A percentile compares a stretch with the other conserved stretches of the same genome.
These are phyloP conservation scores for Penicillium sp. DNA, from an alignment of 2,329 filamentous ascomycete species.

Conservation along the genomic window DNA sequence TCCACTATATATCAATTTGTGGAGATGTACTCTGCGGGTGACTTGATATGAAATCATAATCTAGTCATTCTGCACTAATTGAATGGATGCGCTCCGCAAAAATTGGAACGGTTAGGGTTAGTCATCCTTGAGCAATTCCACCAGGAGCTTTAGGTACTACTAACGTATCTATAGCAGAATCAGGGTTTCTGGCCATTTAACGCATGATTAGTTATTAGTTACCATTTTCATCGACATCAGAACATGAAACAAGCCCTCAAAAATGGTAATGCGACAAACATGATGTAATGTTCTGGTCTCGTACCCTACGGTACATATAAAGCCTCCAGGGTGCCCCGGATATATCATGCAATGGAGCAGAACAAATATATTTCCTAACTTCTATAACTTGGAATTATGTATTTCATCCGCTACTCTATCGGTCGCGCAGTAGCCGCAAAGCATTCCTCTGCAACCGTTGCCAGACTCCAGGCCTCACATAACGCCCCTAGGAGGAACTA, in stretches of 20 bases:
- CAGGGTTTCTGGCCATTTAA: too few species aligned
- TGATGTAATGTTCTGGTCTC: background rate
- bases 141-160: too few species aligned
- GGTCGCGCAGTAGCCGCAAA: background rate
- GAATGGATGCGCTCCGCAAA: background rate
- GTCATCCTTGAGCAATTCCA: background rate
- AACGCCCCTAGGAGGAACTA: background rate
- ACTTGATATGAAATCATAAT: background rate
- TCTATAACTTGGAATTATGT: background rate
- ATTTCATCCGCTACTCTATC: constrained; percentile 2
- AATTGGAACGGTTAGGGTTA: too few species aligned
- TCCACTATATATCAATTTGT: background rate
- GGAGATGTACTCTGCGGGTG: background rate
- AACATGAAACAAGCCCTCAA: background rate
- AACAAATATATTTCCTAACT: background rate
- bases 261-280: background rate
- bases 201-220: too few species aligned
- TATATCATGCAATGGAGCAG: too few species aligned
- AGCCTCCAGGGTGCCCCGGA: too few species aligned
- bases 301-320: background rate
- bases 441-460: background rate
- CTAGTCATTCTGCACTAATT: background rate
- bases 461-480: background rate
- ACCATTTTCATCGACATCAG: background rate
- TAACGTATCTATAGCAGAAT: too few species aligned